Percentiles rank a stretch among this genome's conserved stretches.
These are phyloP conservation scores for Lenzites betulinus DNA, from an alignment of 768 basidiomycete genomes.

Conservation along the genomic window DNA sequence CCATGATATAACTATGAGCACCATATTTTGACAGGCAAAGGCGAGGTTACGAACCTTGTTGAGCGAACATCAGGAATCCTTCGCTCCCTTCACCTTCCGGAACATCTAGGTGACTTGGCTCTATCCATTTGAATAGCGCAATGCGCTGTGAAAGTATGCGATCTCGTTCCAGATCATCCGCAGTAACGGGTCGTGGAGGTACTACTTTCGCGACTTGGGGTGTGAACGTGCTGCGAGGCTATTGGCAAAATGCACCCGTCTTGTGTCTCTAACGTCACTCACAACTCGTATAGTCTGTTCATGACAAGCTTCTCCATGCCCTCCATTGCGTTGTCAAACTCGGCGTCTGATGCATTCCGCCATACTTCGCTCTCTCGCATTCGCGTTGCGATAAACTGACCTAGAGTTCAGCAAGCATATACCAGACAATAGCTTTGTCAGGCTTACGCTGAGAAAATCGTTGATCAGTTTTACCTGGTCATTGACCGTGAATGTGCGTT, in stretches of 20 bases:
- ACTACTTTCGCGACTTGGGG: slow-evolving; percentile 71
- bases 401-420: background rate
- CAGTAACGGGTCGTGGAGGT: slow-evolving; percentile 77
- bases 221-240: slow-evolving; percentile 76
- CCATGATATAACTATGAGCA: background rate
- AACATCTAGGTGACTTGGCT: slow-evolving; percentile 87
- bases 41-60: slow-evolving; percentile 61
- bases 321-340: slow-evolving; percentile 97
- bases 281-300: slow-evolving; percentile 97
- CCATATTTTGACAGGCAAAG: background rate
- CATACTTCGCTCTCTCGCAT: slow-evolving; percentile 88
- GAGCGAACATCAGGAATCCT: slow-evolving; percentile 87
- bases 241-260: background rate
- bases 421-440: background rate
- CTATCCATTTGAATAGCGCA: slow-evolving; percentile 87
- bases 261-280: slow-evolving; percentile 34
- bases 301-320: slow-evolving; percentile 99
- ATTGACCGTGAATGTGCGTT: slow-evolving; percentile 85
- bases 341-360: slow-evolving; percentile 72
- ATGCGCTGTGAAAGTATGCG: slow-evolving; percentile 89
- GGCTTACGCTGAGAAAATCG: slow-evolving; percentile 82
- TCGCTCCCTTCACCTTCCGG: slow-evolving; percentile 72
- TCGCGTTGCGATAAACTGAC: slow-evolving; percentile 82
- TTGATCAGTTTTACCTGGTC: slow-evolving; percentile 96
- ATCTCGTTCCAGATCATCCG: slow-evolving; percentile 97